Evolutionary conservation across 1,284 basidiomycete species (phyloP).

Genomic region (Apiotrichum brassicae): DNA sequence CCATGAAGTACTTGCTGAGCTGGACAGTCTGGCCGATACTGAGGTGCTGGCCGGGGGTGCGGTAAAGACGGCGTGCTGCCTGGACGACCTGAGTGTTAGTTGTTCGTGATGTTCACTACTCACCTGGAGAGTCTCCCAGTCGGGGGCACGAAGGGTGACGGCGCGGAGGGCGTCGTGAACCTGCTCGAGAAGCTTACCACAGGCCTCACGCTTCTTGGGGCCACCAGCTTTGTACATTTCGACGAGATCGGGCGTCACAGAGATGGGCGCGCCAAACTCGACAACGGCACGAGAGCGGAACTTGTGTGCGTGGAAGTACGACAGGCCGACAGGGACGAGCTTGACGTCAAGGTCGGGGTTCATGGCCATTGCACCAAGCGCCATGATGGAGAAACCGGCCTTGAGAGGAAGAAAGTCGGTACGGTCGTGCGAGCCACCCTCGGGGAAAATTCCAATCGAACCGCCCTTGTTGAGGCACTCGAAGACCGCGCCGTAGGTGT

Average conservation of each 20-base stretch:
- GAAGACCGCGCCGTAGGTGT: conserved; percentile 95
- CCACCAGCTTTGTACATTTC: conserved; percentile 89
- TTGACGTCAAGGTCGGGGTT: conserved; percentile 80
- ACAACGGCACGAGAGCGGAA: conserved; percentile 94
- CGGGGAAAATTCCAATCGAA: conserved; percentile 91
- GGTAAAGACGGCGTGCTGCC: conserved; percentile 89
- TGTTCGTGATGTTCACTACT: conserved; percentile 15
- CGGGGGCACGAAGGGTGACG: conserved; percentile 91
- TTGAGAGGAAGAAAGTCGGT: conserved; percentile 91
- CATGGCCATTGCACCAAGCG: conserved; percentile 91
- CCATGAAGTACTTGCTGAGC: conserved; percentile 87
- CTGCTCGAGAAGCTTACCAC: conserved; percentile 80
- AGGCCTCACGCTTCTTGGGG: conserved; percentile 80
- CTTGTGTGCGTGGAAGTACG: conserved; percentile 91
- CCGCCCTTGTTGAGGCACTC: conserved; percentile 78
- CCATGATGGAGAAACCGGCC: conserved; percentile 94
- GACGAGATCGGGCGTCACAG: conserved; percentile 78
- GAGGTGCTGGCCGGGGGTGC: conserved; percentile 87
- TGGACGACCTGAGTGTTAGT: conserved; percentile 80
- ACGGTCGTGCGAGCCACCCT: conserved; percentile 95
- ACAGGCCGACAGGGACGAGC: conserved; percentile 88
- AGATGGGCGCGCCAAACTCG: conserved; percentile 88
- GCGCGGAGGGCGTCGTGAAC: conserved; percentile 96
- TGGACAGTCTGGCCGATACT: conserved; percentile 96
- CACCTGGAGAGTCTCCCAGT: conserved; percentile 97